Evolutionary conservation across 2,329 filamentous ascomycete species (phyloP), one percentile per base, ranked within the genome.

Genomic region (Penicillium hesseltinei): DNA sequence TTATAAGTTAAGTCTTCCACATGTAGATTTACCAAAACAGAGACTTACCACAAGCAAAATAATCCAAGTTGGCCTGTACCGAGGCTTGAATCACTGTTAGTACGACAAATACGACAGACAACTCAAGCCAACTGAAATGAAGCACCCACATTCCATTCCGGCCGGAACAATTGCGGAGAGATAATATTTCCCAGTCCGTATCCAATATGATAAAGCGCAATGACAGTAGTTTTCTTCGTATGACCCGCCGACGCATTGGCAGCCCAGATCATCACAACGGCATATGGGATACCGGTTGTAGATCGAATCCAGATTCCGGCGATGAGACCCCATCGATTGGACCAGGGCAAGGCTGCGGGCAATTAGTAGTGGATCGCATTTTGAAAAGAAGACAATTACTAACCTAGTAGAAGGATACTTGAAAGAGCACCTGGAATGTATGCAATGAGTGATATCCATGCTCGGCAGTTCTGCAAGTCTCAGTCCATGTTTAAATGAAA

Each of bases 161-260:
- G 68, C 51, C 72, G 70, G 55, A 78, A 79, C 0, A 75, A 74
- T 53, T 78, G 75, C 2, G 75, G 77, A 0, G 71, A 73, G 42
- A 78, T 77, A 42, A 78, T 77, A 58, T 78, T 78, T 10, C 77
- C 76, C 11, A 77, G 63, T 0, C 71, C 73, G 47, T 77, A 75
- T 2, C 70, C 72, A 25, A 75, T 72, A 39, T 67, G 64, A 52
- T 67, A 63, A 9, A 65, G 36, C 1, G 61, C 61, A 40, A 65
- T 63, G 5, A 63, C 59, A 0, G 76, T 78, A 2, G 77, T 73
- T 59, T 78, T 78, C 62, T 79, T 79, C 0, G 77, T 78, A 56
- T 78, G 75, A 1, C 77, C 74, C 0, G 74, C 72, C 1, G 70
- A 71, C 36, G 69, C 70, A 58, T 75, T 74, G 4, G 72, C 71